A percentile compares a stretch with the other conserved stretches of the same genome.
Evolutionary conservation across 2,329 filamentous ascomycete genomes (phyloP).

Genomic region (Monosporascus cannonballus): DNA sequence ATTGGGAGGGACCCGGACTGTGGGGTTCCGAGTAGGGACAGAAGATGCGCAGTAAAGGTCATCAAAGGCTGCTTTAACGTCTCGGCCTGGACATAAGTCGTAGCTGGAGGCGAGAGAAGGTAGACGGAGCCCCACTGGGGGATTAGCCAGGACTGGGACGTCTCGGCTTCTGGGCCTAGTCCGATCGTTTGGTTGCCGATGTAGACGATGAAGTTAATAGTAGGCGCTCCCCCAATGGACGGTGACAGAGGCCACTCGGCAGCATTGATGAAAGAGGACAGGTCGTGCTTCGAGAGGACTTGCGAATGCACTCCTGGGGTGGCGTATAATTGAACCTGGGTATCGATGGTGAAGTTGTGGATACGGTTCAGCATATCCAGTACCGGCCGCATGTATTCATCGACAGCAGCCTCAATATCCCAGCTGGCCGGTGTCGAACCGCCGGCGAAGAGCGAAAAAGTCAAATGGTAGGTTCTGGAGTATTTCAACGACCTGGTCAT

Average conservation of each 20-base stretch:
- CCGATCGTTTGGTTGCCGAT: conserved; percentile 71
- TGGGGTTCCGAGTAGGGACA: conserved; percentile 81
- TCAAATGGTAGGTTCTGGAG: conserved; percentile 88
- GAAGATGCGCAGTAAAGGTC: conserved; percentile 84
- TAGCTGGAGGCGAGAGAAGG: conserved; percentile 44
- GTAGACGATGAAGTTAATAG: conserved; percentile 93
- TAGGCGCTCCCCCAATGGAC: conserved; percentile 87
- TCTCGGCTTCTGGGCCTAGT: conserved; percentile 36
- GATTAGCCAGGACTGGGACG: conserved; percentile 73
- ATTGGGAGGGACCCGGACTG: conserved; percentile 78
- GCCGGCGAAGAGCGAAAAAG: conserved; percentile 89
- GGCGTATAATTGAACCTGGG: conserved; percentile 94
- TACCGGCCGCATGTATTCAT: conserved; percentile 75
- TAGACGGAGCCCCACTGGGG: conserved; percentile 86
- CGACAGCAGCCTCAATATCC: conserved; percentile 80
- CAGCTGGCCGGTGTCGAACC: conserved; percentile 74
- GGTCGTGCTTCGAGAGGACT: conserved; percentile 73
- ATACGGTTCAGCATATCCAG: conserved; percentile 74
- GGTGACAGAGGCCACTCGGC: conserved; percentile 96
- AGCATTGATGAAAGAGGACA: conserved; percentile 93
- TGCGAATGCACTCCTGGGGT: conserved; percentile 55
- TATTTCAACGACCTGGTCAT: conserved; percentile 85
- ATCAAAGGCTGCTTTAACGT: conserved; percentile 74
- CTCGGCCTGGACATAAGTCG: conserved; percentile 52
- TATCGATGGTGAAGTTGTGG: conserved; percentile 93